These are phyloP conservation scores for Limnanthes douglasii DNA, from an alignment of 345 rosid genomes.

Conservation along the genomic window DNA sequence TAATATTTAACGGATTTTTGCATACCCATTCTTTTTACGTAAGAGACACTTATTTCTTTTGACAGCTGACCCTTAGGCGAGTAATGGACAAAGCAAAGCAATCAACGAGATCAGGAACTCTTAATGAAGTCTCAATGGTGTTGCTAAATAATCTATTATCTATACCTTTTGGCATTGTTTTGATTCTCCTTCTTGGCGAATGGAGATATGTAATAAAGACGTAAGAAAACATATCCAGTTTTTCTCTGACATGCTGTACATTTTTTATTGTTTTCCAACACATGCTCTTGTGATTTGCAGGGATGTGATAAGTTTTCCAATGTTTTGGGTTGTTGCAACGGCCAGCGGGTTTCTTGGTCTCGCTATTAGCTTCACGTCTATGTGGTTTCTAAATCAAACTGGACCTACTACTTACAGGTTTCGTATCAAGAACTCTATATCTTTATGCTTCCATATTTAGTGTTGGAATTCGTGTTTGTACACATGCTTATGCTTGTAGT, in stretches of 20 bases:
- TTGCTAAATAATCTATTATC: conserved; percentile 76
- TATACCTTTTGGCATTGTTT: conserved; percentile 53
- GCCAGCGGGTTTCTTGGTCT: conserved; percentile 83
- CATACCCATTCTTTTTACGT: background rate
- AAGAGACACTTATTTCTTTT: conserved; percentile 3
- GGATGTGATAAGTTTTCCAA: conserved; percentile 44
- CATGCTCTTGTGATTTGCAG: conserved; percentile 22
- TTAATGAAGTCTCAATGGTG: conserved; percentile 89
- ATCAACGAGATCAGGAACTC: conserved; percentile 50
- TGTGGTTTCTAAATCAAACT: conserved; percentile 95
- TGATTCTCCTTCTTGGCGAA: conserved; percentile 53
- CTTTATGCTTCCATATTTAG: background rate
- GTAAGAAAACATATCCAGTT: conserved; percentile 25
- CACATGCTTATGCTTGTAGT: background rate
- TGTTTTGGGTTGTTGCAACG: conserved; percentile 85
- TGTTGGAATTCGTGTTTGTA: background rate
- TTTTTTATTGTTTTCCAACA: background rate
- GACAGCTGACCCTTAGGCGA: conserved; percentile 60
- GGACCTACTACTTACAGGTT: conserved; percentile 91
- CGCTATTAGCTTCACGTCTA: conserved; percentile 86
- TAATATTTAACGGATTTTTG: too few species aligned
- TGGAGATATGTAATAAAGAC: conserved; percentile 53
- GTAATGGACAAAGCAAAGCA: conserved; percentile 93
- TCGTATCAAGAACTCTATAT: too few species aligned
- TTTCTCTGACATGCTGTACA: background rate